Evolutionary conservation across 768 basidiomycete species (phyloP), one percentile per base, ranked within the genome.

Genomic region (Trametes coccinea): DNA sequence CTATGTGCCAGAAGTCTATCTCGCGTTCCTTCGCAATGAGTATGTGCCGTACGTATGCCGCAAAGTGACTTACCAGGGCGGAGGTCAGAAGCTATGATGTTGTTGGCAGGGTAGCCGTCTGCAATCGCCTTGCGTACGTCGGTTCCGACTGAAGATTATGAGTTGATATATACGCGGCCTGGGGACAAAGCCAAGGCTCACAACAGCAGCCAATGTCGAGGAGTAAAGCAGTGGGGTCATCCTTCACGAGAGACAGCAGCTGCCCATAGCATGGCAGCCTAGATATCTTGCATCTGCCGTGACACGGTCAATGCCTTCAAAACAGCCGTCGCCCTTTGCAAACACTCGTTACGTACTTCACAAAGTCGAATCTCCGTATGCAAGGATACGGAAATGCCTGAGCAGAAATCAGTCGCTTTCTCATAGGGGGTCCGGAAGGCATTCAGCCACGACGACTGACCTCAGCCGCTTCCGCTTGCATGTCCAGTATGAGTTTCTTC

Each of bases 1-100:
- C 87, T 4, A 81, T 75, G 4, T 83, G 76, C 86, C 86, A 88
- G 63, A 84, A 84, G 9, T 74, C 86, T 87, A 9, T 9, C 22
- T 3, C 22, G 16, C 31, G 2, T 13, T 22, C 29, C n/a, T 22
- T 7, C 16, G 47, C 14, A 22, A 31, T 2, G 6, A 1, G 6
- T 11, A 39, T 44, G 2, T 27, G 30, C n/a, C n/a, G n/a, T n/a
- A n/a, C n/a, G n/a, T n/a, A n/a, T 1, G 16, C 0, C 13, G 13
- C 11, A 5, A 14, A 45, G 14, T 22, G 4, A 39, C 60, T 59
- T 46, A 79, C 80, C 78, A 59, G 66, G 67, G 16, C 67, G 62
- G 22, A 80, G 50, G 62, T 83, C 81, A 3, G 75, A 72, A 4
- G 72, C 73, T 17, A 83, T 61, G 27, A 74, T 69, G 31, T 79